phyloP scores from a whole-genome alignment of 768 basidiomycete species.

The Suillus bovinus region DNA sequence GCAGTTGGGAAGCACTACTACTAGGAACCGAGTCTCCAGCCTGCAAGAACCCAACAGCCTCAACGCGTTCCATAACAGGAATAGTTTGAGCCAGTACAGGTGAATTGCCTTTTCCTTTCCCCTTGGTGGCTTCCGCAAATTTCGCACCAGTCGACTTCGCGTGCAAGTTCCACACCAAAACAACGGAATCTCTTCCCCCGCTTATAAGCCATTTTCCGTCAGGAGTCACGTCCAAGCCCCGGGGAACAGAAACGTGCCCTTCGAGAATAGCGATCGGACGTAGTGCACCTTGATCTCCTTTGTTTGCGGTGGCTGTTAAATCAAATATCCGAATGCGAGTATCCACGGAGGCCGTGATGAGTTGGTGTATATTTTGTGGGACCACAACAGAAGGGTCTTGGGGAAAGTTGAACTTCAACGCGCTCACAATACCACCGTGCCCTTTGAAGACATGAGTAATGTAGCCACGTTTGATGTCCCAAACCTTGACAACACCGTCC shows the following conservation, averaged over 20 bases:
- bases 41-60: constrained; percentile 75
- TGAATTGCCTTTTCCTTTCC: constrained; percentile 48
- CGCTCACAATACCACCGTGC: constrained; percentile 96
- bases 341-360: constrained; percentile 91
- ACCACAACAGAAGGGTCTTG: constrained; percentile 52
- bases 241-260: constrained; percentile 92
- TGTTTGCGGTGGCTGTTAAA: constrained; percentile 63
- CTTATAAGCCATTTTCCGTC: constrained; percentile 92
- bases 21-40: constrained; percentile 46
- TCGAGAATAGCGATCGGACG: constrained; percentile 84
- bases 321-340: constrained; percentile 93
- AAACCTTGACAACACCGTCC: constrained; percentile 96
- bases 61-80: constrained; percentile 81
- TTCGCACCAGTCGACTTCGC: constrained; percentile 16
- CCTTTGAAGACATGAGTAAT: constrained; percentile 95
- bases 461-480: constrained; percentile 86
- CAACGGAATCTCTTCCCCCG: constrained; percentile 91
- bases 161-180: constrained; percentile 85
- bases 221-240: constrained; percentile 80
- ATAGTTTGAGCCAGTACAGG: constrained; percentile 78
- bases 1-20: constrained; percentile 40
- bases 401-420: constrained; percentile 82
- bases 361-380: constrained; percentile 61
- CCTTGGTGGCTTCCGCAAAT: constrained; percentile 24
- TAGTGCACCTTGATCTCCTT: constrained; percentile 51